Percentiles rank a stretch among this genome's conserved stretches.
phyloP scores from a whole-genome alignment of 768 basidiomycete species.

The Phanerochaete carnosa region DNA sequence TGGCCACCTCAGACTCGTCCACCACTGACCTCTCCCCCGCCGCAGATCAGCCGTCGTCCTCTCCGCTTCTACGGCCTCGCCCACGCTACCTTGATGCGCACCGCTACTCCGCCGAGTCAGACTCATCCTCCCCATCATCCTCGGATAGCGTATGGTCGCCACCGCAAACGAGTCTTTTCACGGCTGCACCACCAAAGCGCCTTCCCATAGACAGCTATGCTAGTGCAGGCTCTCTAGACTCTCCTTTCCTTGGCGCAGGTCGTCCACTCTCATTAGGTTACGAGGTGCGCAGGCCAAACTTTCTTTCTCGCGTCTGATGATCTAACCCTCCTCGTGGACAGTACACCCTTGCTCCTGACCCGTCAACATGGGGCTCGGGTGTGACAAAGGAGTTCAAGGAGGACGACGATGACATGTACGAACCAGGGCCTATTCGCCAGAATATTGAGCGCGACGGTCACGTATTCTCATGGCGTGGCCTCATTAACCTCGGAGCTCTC shows the following conservation, averaged over 20 bases:
- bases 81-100: constrained; percentile 8
- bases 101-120: constrained; percentile 10
- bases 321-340: constrained; percentile 12
- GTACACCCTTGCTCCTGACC: constrained; percentile 36
- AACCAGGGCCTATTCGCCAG: constrained; percentile 26
- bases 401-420: constrained; percentile 36
- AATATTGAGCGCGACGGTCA: constrained; percentile 33
- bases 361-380: constrained; percentile 32
- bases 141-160: constrained; percentile 9
- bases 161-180: constrained; percentile 3
- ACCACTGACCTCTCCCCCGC: neutral
- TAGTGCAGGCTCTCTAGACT: constrained; percentile 22
- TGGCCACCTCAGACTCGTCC: constrained; percentile 8
- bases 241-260: constrained; percentile 24
- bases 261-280: constrained; percentile 25
- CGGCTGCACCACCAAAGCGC: constrained; percentile 6
- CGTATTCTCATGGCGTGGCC: constrained; percentile 33
- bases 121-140: constrained; percentile 7
- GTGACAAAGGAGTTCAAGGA: constrained; percentile 29
- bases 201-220: constrained; percentile 12
- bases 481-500: constrained; percentile 42
- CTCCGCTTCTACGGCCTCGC: neutral
- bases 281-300: constrained; percentile 13
- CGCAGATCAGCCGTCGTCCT: neutral
- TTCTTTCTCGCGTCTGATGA: neutral